A percentile compares a stretch with the other conserved stretches of the same genome.
phyloP scores from a whole-genome alignment of 179 eudicot species.

The Spergularia azorica region DNA sequence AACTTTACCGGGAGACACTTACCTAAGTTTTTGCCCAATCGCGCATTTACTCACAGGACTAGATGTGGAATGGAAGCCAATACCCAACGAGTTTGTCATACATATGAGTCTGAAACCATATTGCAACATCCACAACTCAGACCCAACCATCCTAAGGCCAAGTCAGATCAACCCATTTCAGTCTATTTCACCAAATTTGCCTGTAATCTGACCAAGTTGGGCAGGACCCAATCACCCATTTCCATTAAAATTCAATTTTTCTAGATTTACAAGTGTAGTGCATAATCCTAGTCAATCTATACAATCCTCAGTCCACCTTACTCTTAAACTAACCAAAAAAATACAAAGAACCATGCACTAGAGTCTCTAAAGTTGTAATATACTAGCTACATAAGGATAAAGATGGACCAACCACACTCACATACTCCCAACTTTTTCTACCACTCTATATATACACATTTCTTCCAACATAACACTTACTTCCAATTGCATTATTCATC shows the following conservation, averaged over 20 bases:
- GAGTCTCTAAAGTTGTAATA: not conserved
- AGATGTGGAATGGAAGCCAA: too few relatives aligned
- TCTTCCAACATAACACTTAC: conserved; percentile 9
- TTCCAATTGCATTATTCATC: not conserved
- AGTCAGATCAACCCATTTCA: not conserved
- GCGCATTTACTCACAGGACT: too few relatives aligned
- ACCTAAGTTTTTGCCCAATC: too few relatives aligned
- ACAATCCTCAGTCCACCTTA: not conserved
- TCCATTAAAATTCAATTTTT: not conserved
- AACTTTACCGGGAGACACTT: too few relatives aligned
- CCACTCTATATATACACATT: conserved; percentile 23
- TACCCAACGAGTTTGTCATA: too few relatives aligned
- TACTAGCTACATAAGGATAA: conserved; percentile 19
- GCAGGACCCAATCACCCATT: not conserved
- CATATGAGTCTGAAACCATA: too few relatives aligned
- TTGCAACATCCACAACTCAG: too few relatives aligned
- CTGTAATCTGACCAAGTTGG: too few relatives aligned
- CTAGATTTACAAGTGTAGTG: not conserved
- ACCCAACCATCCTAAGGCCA: not conserved
- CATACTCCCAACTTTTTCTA: not conserved
- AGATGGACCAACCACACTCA: not conserved
- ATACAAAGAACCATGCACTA: not conserved
- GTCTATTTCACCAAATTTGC: too few relatives aligned
- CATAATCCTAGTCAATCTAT: not conserved
- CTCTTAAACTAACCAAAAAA: not conserved